Evolutionary conservation across 306 rosid species (phyloP), one percentile per base, ranked within the genome.

Genomic region (Ceratonia siliqua): DNA sequence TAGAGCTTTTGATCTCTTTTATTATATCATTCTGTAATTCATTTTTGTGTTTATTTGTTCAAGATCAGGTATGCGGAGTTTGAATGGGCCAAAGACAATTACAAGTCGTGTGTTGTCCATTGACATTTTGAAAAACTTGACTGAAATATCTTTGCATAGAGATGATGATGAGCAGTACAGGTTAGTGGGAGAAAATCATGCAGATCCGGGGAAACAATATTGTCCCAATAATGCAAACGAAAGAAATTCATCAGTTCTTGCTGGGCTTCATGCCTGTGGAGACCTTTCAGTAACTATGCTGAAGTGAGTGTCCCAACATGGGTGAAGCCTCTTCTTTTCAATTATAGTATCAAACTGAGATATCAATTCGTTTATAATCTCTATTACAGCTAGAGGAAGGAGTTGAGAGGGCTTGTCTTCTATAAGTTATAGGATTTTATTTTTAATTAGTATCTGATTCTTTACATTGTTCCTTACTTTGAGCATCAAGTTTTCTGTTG

Each of bases 211-310:
- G 64, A 52, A 79, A 56, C 43, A 18, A 46, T 39, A 62, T 77
- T 68, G 74, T 32, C 81, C 72, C 30, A 33, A 79, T 76, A 42
- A 41, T 67, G 77, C 72, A 35, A 75, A 76, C 64, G 36, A 68
- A 55, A 87, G 70, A 38, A 62, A 83, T 67, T 83, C 91, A 46
- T 65, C 82, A 70, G 91, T 91, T 78, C 92, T 94, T 77, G 96
- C 94, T 63, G 98, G 98, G 39, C 97, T 94, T 84, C 98, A 94
- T 86, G 97, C 98, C 73, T 94, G 97, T 62, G 98, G 98, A 43
- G 98, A 91, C 85, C 97, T 94, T 76, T 91, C 98, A 1, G 94
- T 88, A 46, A 91, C 84, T 43, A 91, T 91, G 93, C 91, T 91
- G 62, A 91, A 86, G 98, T 89, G 62, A 91, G 96, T 81, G 74